Conservation (phyloP, 2,329 filamentous ascomycete genomes). For the Aspergillus hortae region DNA sequence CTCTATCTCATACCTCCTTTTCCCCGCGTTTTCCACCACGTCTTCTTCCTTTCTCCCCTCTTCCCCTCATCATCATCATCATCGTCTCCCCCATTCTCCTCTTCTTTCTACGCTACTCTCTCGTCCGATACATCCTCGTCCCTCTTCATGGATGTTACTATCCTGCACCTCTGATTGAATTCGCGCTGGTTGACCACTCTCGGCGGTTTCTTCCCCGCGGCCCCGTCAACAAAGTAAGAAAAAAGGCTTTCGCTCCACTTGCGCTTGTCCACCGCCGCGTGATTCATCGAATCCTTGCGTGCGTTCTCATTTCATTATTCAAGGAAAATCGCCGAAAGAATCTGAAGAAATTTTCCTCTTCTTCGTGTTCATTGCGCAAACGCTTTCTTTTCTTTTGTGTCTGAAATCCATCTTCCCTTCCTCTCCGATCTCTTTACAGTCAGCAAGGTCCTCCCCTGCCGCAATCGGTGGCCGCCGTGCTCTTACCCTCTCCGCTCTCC, state of each 20-base stretch:
- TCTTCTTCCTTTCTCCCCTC: conserved; percentile 1
- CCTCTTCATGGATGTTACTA: background rate
- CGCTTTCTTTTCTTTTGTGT: background rate
- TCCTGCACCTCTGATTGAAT: background rate
- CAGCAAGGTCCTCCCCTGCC: background rate
- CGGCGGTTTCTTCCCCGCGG: conserved; percentile 10
- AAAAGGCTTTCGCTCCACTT: conserved; percentile 11
- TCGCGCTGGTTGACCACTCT: background rate
- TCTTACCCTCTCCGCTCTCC: background rate
- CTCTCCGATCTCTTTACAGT: background rate
- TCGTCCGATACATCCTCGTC: background rate
- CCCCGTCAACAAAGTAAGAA: background rate
- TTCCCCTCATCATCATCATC: background rate
- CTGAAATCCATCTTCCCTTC: conserved; percentile 4
- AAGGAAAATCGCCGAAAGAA: background rate
- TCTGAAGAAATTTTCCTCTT: too few species aligned
- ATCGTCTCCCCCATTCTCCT: background rate
- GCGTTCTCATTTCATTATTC: background rate
- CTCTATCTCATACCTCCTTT: background rate
- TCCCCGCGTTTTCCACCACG: conserved; percentile 5
- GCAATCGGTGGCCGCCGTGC: background rate
- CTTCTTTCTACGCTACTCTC: background rate
- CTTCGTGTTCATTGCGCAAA: too few species aligned
- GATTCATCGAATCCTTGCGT: background rate
- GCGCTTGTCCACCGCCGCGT: background rate